phyloP scores from a whole-genome alignment of 2,329 filamentous ascomycete species.

The Atkinsonella hypoxylon region DNA sequence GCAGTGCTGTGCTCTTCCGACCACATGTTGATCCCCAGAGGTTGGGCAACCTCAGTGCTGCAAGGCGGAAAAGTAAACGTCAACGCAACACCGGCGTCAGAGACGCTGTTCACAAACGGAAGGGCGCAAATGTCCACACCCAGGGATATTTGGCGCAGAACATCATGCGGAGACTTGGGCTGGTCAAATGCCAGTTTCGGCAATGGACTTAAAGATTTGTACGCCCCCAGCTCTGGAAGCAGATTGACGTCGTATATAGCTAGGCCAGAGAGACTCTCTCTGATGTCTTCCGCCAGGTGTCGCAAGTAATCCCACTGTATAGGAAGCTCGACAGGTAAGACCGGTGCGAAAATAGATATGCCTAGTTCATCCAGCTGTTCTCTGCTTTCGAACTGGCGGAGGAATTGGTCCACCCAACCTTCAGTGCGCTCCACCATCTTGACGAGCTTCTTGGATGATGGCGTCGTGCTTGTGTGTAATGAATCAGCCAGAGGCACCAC shows the following conservation, averaged over 20 bases:
- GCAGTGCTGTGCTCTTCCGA: constrained; percentile 46
- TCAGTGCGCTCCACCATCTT: constrained; percentile 84
- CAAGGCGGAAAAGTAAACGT: constrained; percentile 59
- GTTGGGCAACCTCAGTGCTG: constrained; percentile 13
- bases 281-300: constrained; percentile 52
- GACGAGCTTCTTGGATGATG: constrained; percentile 59
- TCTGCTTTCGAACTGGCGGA: constrained; percentile 25
- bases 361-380: constrained; percentile 16
- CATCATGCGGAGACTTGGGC: constrained; percentile 58
- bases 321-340: constrained; percentile 63
- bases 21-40: constrained; percentile 75
- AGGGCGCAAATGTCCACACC: constrained; percentile 73
- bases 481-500: constrained; percentile 69
- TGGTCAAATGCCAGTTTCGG: constrained; percentile 65
- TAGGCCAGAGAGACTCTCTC: constrained; percentile 49
- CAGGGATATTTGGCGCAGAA: constrained; percentile 62
- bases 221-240: constrained; percentile 49
- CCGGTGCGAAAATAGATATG: constrained; percentile 46
- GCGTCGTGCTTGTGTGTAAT: constrained; percentile 30
- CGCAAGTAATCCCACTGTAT: constrained; percentile 73
- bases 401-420: constrained; percentile 62
- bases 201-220: constrained; percentile 43
- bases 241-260: constrained; percentile 68
- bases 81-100: constrained; percentile 77
- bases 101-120: constrained; percentile 60